Base-by-base conservation (phyloP, 768 basidiomycete species). In the Xanthoconium purpureum region DNA sequence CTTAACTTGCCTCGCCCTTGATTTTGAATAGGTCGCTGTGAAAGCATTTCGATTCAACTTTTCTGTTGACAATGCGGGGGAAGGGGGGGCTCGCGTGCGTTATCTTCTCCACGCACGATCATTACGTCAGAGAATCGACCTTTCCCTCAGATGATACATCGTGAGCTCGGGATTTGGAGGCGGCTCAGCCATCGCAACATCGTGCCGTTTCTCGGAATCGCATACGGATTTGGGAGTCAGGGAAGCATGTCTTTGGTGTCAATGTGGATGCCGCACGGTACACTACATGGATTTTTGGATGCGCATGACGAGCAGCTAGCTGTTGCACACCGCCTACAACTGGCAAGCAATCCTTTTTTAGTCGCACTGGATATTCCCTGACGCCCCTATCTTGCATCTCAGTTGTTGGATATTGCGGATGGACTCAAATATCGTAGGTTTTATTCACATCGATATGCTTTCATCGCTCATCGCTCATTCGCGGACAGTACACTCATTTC, bases 121-220 rank as follows among this genome's bases (percentile, higher is more conserved):
- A 2, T 9, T 45, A 11, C 24, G 24, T 20, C 12, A 28, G 9
- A 43, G 20, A 11, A 14, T 24, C 12, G 6, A 42, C 20, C 40
- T 45, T 17, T 24, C 15, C 14, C 17, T 17, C n/a, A 59, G 49
- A 59, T 48, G 57, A 48, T 53, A 38, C 36, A 32, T 10, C 17
- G 50, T 35, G 57, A 59, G 39, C 57, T 59, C 1, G 57, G 56
- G 2, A 52, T 59, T 10, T 59, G 56, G 58, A 47, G 29, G 6
- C 30, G 40, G 24, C 47, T 54, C 15, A 40, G 8, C 28, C 58
- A 59, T 40, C 42, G 15, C 3, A 60, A 49, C 5, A 35, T 59
- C 14, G 50, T 49, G 6, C 42, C 37, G 29, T 60, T 60, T 40
- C 43, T 50, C 9, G 51, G 59, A 9, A 54, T 50, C 7, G 8